Evolutionary conservation across 148 eudicot species (phyloP), one percentile per base, ranked within the genome.

Genomic region (Cornus florida): DNA sequence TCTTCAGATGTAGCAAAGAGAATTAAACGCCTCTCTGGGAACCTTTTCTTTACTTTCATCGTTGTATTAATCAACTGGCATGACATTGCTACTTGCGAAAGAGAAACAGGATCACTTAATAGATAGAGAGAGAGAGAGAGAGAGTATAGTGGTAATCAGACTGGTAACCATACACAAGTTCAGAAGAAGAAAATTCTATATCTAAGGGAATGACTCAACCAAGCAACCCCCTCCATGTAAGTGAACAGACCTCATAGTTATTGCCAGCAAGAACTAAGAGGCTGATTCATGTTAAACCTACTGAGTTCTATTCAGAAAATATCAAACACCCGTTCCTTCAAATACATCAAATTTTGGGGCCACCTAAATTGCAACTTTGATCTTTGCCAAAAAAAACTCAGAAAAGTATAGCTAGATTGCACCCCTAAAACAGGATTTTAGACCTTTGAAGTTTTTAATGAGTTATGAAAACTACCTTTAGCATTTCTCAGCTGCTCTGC

Each of bases 1-100:
- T 85, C 89, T 60, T 91, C 92, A 28, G 87, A 80, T 35, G 83
- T 79, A 70, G 87, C 86, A 83, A 68, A 79, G 71, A 84, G 82
- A 74, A 80, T 73, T 78, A 60, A 83, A 23, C 43, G 79, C 77
- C 86, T 87, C 71, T 67, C 88, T 71, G 73, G 78, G 74, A 83
- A 77, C 72, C 73, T 75, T 62, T 70, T 60, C 28, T 78, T 83
- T 3, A 78, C 73, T 81, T 84, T 84, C 50, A 78, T 48, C 72
- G 74, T 79, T 79, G 81, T 85, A 81, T 74, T 77, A 57, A 81
- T 82, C 76, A 79, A 80, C 76, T 78, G 82, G 81, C 86, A 76
- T 65, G 84, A 78, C 67, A 75, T 83, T 43, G 74, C 84, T 85
- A 82, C 90, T 87, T 79, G 84, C 75, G 68, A 81, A 62, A 16